phyloP scores from a whole-genome alignment of 1,284 basidiomycete species.

The Rugosomyces carneus region DNA sequence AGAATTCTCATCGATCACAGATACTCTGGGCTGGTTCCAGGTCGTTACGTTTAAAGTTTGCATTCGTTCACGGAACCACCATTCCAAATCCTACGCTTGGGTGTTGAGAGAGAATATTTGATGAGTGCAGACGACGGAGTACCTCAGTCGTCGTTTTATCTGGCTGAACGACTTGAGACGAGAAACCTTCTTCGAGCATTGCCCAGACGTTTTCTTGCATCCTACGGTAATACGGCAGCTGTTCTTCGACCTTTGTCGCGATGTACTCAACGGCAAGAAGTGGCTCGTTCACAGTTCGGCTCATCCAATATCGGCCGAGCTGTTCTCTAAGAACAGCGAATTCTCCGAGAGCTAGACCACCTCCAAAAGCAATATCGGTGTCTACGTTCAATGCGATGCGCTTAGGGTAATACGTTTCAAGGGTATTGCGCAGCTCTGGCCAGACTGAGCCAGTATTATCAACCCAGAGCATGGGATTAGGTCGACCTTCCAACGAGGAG shows the following conservation, averaged over 20 bases:
- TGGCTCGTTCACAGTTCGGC: conserved; percentile 33
- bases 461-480: conserved; percentile 42
- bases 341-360: conserved; percentile 48
- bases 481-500: conserved; percentile 27
- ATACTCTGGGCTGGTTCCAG: conserved; percentile 48
- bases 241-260: conserved; percentile 34
- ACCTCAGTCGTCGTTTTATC: conserved; percentile 42
- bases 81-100: conserved; percentile 36
- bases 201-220: conserved; percentile 49
- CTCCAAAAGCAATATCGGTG: conserved; percentile 40
- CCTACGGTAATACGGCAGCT: conserved; percentile 37
- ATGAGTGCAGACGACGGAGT: background rate
- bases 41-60: conserved; percentile 41
- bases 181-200: conserved; percentile 48
- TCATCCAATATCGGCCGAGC: conserved; percentile 37
- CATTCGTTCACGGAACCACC: conserved; percentile 53
- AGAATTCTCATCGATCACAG: conserved; percentile 37
- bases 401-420: conserved; percentile 31
- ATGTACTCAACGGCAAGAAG: conserved; percentile 47
- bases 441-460: conserved; percentile 48
- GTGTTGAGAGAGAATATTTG: background rate
- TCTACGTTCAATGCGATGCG: conserved; percentile 44
- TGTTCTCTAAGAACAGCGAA: conserved; percentile 31
- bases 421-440: conserved; percentile 32
- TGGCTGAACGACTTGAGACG: conserved; percentile 33